Evolutionary conservation across 331 rosid genomes (phyloP), one percentile per base, ranked within the genome.

Genomic region (Malus hybrid): DNA sequence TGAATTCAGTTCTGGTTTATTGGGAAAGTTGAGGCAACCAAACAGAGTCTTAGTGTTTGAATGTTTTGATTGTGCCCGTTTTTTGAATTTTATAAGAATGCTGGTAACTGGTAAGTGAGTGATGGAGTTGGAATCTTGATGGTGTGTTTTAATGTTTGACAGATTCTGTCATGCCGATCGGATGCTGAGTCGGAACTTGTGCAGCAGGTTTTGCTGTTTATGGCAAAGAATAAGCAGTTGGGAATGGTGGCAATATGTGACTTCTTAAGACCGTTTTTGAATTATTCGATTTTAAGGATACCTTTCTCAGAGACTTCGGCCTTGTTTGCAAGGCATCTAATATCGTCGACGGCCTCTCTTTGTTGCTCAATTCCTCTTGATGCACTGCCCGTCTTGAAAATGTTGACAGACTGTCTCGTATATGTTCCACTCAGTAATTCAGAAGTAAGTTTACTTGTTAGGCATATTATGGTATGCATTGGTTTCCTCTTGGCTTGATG

Each of bases 141-240:
- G 62, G 11, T 54, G 75, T 73, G 71, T 39, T 63, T 62, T 28
- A 16, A 75, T 68, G 79, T 33, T 73, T 86, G 77, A 71, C 88
- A 94, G 99, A 86, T 90, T 72, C 82, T 94, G 73, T 85, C 77
- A 6, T 74, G 93, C 81, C 96, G 93, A 77, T 48, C 36, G 3
- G 96, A 94, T 73, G 93, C 83, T 80, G 93, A 94, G 20, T 63
- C 87, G 16, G 96, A 94, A 73, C 97, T 94, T 42, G 80, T 86
- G 86, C 96, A 81, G 81, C 96, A 94, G 73, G 93, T 91, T 57
- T 81, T 85, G 79, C 72, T 90, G 75, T 88, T 94, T 74, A 83
- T 86, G 85, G 79, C 75, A 52, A 88, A 87, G 75, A 85, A 84
- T 75, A 84, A 83, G 92, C 79, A 28, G 56, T 55, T 87, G 80